Evolutionary conservation across 352 stramenopile genomes (phyloP), one percentile per base, ranked within the genome.

Genomic region (Pythium dissimile): DNA sequence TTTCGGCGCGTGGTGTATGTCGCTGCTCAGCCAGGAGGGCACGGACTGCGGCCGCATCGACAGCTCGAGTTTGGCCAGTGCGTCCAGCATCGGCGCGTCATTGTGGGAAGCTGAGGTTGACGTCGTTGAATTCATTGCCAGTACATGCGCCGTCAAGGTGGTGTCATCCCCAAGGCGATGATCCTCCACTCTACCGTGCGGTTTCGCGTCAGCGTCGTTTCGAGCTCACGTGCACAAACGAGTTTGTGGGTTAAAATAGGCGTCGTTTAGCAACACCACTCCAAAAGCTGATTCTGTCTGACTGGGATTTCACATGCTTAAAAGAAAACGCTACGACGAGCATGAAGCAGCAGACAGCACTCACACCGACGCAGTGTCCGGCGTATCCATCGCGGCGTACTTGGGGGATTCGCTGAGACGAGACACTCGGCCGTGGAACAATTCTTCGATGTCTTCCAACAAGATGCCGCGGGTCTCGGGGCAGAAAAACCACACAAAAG

Each of bases 1-100:
- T 49, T 88, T 90, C 1, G 77, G 77, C 1, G 75, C 77, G 51
- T 90, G 80, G 51, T 86, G 80, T 7, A 70, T 77, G 64, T 87
- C 80, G 55, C 80, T 88, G 58, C 64, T 85, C 64, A 90, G 74
- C 80, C 80, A 90, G 2, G 80, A 86, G 7, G 77, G 77, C 26
- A 88, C 77, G 18, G 80, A 90, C 51, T 90, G 80, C 37, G 80
- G 80, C 2, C 80, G 71, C 58, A 88, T 86, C 18, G 80, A 39
- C 38, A 90, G 74, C 73, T 90, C 80, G 24, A 90, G 67, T 62
- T 86, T 86, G 39, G 71, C 54, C 26, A 89, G 55, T 62, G 77
- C 69, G 49, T 88, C 80, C 38, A 88, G 51, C 65, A 82, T 72
- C 16, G 77, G 71, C 23, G 69, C 53, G 34, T 32, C 47, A 28